Base-by-base conservation (phyloP, 495 filamentous ascomycete species). In the Trichodelitschia bisporula region DNA sequence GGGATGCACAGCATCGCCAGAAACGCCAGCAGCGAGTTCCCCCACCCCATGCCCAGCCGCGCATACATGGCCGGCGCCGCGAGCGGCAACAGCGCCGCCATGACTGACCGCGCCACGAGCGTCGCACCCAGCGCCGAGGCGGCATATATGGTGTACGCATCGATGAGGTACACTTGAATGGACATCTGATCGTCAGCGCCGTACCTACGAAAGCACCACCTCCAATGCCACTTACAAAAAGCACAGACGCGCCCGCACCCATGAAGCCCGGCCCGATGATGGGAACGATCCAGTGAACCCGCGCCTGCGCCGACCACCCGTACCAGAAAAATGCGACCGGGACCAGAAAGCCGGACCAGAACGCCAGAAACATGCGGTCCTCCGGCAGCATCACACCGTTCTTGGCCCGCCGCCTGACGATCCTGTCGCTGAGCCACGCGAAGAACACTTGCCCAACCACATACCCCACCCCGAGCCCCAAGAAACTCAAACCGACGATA, bases 211-310 rank as follows among this genome's bases (percentile, higher is more conserved):
- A 13, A 25, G 36, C 19, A 15, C 19, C 2, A 15, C 18, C 11
- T 14, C 13, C 31, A 16, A 23, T 14, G 4, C 18, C 25, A 36
- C 28, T 18, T 33, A 42, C 32, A 32, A 48, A 38, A 6, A 49
- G 38, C 15, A 40, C 39, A 3, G 34, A 38, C 38, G 17, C 36
- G 0, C 49, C 49, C 31, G 53, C 37, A 6, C 51, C 50, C 9
- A 55, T 41, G 11, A 51, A 28, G 15, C 19, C 18, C 2, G 49
- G 50, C 11, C 50, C 50, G 14, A 54, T 26, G 19, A 54, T 53
- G 5, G 53, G 48, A 3, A 53, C 42, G 27, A 53, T 47, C 51
- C 51, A 56, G 34, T 54, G 49, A 0, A 38, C 33, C 4, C 40
- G 15, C 15, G 44, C 38, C n/a, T 53, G 38, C 10, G 50, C 44